Evolutionary conservation across 2,329 filamentous ascomycete genomes (phyloP).

Genomic region (Penicillium aurantiogriseum): DNA sequence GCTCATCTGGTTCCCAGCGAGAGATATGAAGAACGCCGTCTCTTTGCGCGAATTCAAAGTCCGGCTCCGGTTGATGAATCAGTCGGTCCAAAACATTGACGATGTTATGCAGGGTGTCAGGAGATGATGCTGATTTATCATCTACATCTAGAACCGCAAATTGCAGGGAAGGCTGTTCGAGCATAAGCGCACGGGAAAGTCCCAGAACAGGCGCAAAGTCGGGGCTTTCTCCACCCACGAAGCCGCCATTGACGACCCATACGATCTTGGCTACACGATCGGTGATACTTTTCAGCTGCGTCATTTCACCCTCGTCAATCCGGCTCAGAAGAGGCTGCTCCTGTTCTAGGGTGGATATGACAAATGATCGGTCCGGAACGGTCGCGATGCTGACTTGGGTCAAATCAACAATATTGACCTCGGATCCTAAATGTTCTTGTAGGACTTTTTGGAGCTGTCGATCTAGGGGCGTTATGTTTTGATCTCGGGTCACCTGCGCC

Average conservation of each 20-base stretch:
- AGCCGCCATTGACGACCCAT: slow-evolving; percentile 10
- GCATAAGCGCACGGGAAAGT: slow-evolving; percentile 6
- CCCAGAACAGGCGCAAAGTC: slow-evolving; percentile 9
- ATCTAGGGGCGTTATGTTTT: not conserved
- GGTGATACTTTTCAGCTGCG: slow-evolving; percentile 8
- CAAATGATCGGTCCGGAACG: not conserved
- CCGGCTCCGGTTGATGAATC: not conserved
- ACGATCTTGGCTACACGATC: slow-evolving; percentile 6
- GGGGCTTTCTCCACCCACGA: slow-evolving; percentile 3
- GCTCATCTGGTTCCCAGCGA: slow-evolving; percentile 13
- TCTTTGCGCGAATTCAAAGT: slow-evolving; percentile 8
- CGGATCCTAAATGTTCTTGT: not conserved
- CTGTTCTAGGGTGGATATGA: slow-evolving; percentile 2
- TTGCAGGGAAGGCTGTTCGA: slow-evolving; percentile 14
- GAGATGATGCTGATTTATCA: not conserved
- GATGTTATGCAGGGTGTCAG: not conserved
- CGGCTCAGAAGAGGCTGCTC: slow-evolving; percentile 2
- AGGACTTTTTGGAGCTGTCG: not conserved
- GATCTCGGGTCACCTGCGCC: not conserved
- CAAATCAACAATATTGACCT: not conserved
- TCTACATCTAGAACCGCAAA: slow-evolving; percentile 2
- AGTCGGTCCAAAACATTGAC: not conserved
- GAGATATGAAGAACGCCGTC: slow-evolving; percentile 11
- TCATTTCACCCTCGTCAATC: slow-evolving; percentile 2
- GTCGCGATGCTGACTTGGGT: not conserved